Percentiles rank a stretch among this genome's conserved stretches.
phyloP scores from a whole-genome alignment of 345 rosid species.

The Lumnitzera littorea region DNA sequence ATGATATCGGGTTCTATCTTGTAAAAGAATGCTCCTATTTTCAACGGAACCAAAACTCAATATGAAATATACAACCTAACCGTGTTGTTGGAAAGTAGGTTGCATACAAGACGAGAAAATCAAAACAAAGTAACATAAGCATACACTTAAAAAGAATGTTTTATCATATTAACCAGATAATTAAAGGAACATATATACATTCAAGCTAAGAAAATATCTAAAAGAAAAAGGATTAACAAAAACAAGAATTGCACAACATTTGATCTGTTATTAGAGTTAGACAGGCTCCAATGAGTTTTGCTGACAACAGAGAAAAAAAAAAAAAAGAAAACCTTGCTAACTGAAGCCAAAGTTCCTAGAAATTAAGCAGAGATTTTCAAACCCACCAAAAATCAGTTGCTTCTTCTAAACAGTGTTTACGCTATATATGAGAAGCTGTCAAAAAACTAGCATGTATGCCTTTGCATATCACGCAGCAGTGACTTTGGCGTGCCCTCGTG shows the following conservation, averaged over 20 bases:
- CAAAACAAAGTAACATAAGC: too few relatives aligned
- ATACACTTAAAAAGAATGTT: too few relatives aligned
- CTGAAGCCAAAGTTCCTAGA: conserved; percentile 3
- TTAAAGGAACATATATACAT: not conserved
- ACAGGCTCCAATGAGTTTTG: conserved; percentile 37
- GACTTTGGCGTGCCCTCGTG: not conserved
- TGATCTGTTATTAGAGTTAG: conserved; percentile 35
- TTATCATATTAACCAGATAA: too few relatives aligned
- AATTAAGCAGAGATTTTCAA: conserved; percentile 13
- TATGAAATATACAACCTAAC: too few relatives aligned
- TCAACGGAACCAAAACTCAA: too few relatives aligned
- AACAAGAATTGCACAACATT: conserved; percentile 16
- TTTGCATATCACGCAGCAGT: conserved; percentile 35
- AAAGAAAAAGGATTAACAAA: not conserved
- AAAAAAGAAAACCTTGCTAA: conserved; percentile 3
- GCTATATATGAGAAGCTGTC: conserved; percentile 33
- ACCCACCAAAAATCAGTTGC: conserved; percentile 30
- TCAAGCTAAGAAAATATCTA: not conserved
- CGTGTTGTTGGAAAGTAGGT: too few relatives aligned
- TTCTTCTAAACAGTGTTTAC: conserved; percentile 16
- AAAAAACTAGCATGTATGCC: conserved; percentile 38
- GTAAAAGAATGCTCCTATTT: too few relatives aligned
- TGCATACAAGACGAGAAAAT: too few relatives aligned
- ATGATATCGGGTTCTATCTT: too few relatives aligned
- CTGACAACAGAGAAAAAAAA: conserved; percentile 23